These are phyloP conservation scores for Neocallimastix lanati DNA, from an alignment of 192 early-diverging fungal genomes.

Conservation along the genomic window DNA sequence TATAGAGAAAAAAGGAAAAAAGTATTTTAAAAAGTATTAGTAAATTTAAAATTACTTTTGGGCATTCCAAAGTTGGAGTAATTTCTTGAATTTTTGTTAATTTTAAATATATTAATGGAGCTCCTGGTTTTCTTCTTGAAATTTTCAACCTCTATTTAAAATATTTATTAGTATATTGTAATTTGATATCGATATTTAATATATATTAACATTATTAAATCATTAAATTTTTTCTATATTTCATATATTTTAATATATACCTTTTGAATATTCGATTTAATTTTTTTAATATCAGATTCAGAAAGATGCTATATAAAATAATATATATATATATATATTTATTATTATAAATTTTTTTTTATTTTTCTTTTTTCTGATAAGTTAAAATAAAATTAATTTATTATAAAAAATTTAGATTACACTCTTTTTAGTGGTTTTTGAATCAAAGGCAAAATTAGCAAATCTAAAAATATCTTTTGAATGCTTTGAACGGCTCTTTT, in stretches of 20 bases:
- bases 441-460: not conserved
- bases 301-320: not conserved
- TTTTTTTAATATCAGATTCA: not conserved
- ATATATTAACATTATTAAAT: too few species aligned
- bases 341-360: too few species aligned
- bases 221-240: too few species aligned
- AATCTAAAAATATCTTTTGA: not conserved
- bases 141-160: conserved; percentile 10
- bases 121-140: conserved; percentile 12
- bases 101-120: conserved; percentile 10
- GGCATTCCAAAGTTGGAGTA: conserved; percentile 12
- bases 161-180: too few species aligned
- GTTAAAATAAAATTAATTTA: too few species aligned
- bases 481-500: not conserved
- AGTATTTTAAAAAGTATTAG: too few species aligned
- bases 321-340: too few species aligned
- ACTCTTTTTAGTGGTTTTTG: not conserved
- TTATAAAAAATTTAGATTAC: too few species aligned
- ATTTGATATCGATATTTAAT: too few species aligned
- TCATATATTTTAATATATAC: too few species aligned
- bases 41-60: conserved; percentile 15
- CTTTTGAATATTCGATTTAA: not conserved
- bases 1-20: too few species aligned
- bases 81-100: conserved; percentile 7
- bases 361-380: not conserved